Evolutionary conservation across 2,329 filamentous ascomycete genomes (phyloP).

Genomic region (Epichloe amarillans): DNA sequence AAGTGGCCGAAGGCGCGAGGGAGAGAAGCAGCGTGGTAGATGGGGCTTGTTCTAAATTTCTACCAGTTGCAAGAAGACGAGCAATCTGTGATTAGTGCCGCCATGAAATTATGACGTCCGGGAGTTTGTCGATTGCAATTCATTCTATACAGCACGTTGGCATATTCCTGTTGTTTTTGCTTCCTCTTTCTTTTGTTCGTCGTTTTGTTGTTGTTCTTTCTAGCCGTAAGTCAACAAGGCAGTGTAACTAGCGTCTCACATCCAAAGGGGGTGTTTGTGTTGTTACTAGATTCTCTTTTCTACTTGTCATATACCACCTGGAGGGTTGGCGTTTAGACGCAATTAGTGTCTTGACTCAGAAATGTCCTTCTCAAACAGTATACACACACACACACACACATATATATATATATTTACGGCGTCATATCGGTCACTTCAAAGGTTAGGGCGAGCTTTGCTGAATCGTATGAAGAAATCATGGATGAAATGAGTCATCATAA

Average conservation of each 20-base stretch:
- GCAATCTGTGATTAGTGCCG: neutral
- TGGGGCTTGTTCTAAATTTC: slow-evolving; percentile 35
- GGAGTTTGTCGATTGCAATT: neutral
- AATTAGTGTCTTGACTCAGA: neutral
- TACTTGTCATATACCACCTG: neutral
- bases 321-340: neutral
- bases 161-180: neutral
- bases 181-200: neutral
- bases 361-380: neutral
- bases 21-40: slow-evolving; percentile 29
- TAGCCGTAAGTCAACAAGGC: too few species aligned
- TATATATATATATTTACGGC: neutral
- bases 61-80: neutral
- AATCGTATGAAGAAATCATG: too few species aligned
- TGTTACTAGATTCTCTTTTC: neutral
- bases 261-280: too few species aligned
- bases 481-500: too few species aligned
- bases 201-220: neutral
- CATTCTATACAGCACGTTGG: neutral
- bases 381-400: neutral
- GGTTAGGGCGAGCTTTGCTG: too few species aligned
- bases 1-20: slow-evolving; percentile 10
- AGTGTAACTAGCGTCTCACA: too few species aligned
- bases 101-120: neutral
- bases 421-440: too few species aligned